Percentiles rank a stretch among this genome's conserved stretches.
These are phyloP conservation scores for Mycena leptocephala DNA, from an alignment of 768 basidiomycete species.

Conservation along the genomic window DNA sequence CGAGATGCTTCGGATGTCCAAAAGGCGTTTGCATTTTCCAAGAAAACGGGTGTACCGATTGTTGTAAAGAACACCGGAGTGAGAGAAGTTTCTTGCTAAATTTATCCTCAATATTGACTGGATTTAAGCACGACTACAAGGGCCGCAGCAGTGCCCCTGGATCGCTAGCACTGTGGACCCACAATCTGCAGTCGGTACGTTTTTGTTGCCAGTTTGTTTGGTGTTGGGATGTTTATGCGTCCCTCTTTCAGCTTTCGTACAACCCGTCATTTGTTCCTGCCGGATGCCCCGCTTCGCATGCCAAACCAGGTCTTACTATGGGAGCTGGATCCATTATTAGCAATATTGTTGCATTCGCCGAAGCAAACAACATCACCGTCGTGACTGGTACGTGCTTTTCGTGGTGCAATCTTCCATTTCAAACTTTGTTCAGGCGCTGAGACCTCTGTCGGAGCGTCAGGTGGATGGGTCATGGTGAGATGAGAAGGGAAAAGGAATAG, in stretches of 20 bases:
- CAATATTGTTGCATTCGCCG: constrained; percentile 41
- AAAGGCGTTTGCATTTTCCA: constrained; percentile 45
- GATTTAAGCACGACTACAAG: constrained; percentile 43
- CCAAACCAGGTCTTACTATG: constrained; percentile 42
- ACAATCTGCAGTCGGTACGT: constrained; percentile 21
- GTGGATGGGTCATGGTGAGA: constrained; percentile 42
- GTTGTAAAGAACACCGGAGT: constrained; percentile 53
- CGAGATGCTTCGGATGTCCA: constrained; percentile 41
- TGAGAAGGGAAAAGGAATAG: not conserved
- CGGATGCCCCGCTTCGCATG: constrained; percentile 30
- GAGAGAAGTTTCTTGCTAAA: not conserved
- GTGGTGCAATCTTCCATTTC: not conserved
- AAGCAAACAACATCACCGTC: constrained; percentile 40
- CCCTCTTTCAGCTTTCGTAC: constrained; percentile 19
- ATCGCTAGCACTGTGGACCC: constrained; percentile 44
- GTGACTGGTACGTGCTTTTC: constrained; percentile 34
- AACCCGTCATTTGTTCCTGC: constrained; percentile 30
- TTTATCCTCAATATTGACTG: not conserved
- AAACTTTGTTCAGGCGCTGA: constrained; percentile 33
- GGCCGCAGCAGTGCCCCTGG: constrained; percentile 44
- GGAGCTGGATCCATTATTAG: constrained; percentile 40
- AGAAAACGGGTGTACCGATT: constrained; percentile 40
- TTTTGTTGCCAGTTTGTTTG: not conserved
- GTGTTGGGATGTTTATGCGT: not conserved
- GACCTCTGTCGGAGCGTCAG: constrained; percentile 37